These are phyloP conservation scores for Neoboletus magnificus DNA, from an alignment of 768 basidiomycete genomes.

Conservation along the genomic window DNA sequence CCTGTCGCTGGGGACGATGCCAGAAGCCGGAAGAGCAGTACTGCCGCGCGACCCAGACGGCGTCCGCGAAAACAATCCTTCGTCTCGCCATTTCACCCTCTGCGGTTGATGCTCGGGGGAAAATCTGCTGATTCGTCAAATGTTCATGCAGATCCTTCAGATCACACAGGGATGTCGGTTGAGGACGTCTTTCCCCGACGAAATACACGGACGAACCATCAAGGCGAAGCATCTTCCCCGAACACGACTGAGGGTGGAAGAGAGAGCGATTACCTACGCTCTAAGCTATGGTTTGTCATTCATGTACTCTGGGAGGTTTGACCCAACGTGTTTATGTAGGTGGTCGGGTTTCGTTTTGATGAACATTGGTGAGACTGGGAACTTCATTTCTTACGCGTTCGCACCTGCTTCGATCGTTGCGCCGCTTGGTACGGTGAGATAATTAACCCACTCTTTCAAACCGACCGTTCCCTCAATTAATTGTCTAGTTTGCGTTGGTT, in stretches of 20 bases:
- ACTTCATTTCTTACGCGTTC: conserved; percentile 88
- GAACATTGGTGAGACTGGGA: conserved; percentile 87
- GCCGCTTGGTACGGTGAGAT: conserved; percentile 85
- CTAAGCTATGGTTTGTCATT: conserved; percentile 70
- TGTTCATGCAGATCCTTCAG: neutral
- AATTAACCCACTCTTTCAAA: conserved; percentile 1
- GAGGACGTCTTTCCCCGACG: conserved; percentile 37
- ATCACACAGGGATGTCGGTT: conserved; percentile 31
- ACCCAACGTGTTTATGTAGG: conserved; percentile 42
- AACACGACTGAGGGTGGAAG: conserved; percentile 35
- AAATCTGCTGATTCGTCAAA: conserved; percentile 3
- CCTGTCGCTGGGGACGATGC: conserved; percentile 21
- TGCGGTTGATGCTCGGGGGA: conserved; percentile 14
- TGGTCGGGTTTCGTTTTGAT: conserved; percentile 88
- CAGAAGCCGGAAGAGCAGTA: conserved; percentile 28
- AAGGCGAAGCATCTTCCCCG: conserved; percentile 12
- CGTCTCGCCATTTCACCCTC: conserved; percentile 35
- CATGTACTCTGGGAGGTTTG: neutral
- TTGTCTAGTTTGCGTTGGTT: conserved; percentile 77
- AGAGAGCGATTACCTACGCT: conserved; percentile 77
- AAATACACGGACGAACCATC: conserved; percentile 2
- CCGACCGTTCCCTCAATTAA: neutral
- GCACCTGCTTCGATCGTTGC: conserved; percentile 93
- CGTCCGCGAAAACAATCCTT: conserved; percentile 31
- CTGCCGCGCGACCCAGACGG: conserved; percentile 16